Conservation (phyloP, 2,329 filamentous ascomycete species). For the Cladosporium austrohemisphaericum region DNA sequence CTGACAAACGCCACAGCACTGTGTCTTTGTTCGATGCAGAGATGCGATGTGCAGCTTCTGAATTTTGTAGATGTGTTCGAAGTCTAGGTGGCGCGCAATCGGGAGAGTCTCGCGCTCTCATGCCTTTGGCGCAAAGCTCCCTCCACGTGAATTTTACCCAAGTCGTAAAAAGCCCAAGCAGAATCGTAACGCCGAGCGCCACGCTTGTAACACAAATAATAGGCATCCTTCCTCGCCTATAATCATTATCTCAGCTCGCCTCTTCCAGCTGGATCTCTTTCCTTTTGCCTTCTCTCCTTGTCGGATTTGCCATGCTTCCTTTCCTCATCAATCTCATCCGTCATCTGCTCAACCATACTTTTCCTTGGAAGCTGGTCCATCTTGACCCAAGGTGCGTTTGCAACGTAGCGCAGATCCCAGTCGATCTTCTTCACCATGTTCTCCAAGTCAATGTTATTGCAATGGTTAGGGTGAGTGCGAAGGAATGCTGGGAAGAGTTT, state of each 20-base stretch:
- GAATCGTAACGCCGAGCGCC: slow-evolving; percentile 6
- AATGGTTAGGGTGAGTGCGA: slow-evolving; percentile 51
- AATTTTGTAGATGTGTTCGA: too few relatives aligned
- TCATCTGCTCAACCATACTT: slow-evolving; percentile 21
- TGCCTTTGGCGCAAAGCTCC: too few relatives aligned
- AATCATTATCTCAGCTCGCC: slow-evolving; percentile 35
- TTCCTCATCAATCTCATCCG: slow-evolving; percentile 65
- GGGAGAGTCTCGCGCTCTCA: too few relatives aligned
- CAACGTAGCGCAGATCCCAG: slow-evolving; percentile 81
- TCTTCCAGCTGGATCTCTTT: slow-evolving; percentile 44
- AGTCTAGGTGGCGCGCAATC: too few relatives aligned
- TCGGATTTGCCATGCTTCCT: slow-evolving; percentile 48
- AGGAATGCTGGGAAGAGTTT: slow-evolving; percentile 82
- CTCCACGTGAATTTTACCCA: too few relatives aligned
- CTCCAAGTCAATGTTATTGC: slow-evolving; percentile 74
- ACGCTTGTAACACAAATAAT: slow-evolving; percentile 6
- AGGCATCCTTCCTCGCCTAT: neutral
- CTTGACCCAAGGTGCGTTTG: slow-evolving; percentile 65
- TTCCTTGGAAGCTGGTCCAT: slow-evolving; percentile 15
- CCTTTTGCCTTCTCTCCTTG: slow-evolving; percentile 37
- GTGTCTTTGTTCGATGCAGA: too few relatives aligned
- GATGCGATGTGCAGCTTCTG: too few relatives aligned
- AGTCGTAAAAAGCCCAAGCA: neutral
- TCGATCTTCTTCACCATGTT: slow-evolving; percentile 71
- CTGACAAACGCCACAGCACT: too few relatives aligned